Evolutionary conservation across 2,329 filamentous ascomycete species (phyloP).

Genomic region (Fusarium sp.): DNA sequence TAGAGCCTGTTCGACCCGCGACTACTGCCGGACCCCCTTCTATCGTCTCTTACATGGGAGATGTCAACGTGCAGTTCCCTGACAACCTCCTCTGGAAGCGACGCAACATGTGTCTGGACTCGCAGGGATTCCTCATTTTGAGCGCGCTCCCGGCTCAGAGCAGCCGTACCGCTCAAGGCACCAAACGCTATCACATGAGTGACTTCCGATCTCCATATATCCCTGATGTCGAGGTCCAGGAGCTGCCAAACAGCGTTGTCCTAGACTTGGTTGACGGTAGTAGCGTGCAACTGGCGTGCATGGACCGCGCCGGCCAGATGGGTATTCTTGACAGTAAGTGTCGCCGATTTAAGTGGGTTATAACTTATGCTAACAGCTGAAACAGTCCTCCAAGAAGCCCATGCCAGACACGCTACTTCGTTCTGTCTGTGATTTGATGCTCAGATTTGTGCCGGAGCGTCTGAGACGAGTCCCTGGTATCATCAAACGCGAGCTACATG

Average conservation of each 20-base stretch:
- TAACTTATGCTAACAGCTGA: constrained; percentile 11
- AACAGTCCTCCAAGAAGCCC: constrained; percentile 54
- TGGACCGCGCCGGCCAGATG: constrained; percentile 69
- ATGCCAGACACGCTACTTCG: constrained; percentile 50
- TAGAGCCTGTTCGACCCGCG: constrained; percentile 44
- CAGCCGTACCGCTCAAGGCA: constrained; percentile 58
- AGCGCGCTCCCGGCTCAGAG: constrained; percentile 70
- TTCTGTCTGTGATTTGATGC: constrained; percentile 48
- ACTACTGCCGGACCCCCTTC: constrained; percentile 52
- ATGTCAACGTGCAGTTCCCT: constrained; percentile 97
- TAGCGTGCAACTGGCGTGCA: constrained; percentile 73
- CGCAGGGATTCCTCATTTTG: constrained; percentile 84
- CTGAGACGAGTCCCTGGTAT: constrained; percentile 12
- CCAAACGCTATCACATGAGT: constrained; percentile 86
- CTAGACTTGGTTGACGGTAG: constrained; percentile 72
- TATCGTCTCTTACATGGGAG: constrained; percentile 78
- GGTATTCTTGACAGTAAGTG: constrained; percentile 67
- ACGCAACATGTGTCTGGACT: constrained; percentile 86
- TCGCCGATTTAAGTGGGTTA: background rate
- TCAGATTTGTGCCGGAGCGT: background rate
- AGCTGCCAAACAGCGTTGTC: constrained; percentile 86
- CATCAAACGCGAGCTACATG: constrained; percentile 5
- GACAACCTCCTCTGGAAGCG: constrained; percentile 98
- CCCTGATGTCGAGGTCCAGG: constrained; percentile 91
- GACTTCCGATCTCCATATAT: constrained; percentile 84